phyloP scores from a whole-genome alignment of 2,329 filamentous ascomycete species.

The Alternaria rosae region DNA sequence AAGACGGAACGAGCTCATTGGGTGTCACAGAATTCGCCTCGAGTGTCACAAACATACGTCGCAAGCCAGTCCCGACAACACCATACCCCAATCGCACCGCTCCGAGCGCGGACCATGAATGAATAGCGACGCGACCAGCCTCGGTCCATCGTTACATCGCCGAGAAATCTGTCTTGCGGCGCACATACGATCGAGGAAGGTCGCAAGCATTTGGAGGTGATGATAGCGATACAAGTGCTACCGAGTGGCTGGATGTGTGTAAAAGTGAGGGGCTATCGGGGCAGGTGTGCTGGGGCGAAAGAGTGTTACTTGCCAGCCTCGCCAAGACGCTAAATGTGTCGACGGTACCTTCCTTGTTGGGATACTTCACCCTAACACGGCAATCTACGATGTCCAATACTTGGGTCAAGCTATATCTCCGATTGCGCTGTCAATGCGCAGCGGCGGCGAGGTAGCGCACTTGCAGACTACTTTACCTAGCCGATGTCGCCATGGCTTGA shows the following conservation, averaged over 20 bases:
- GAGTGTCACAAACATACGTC: constrained; percentile 15
- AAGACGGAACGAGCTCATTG: constrained; percentile 1
- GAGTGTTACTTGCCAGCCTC: constrained; percentile 28
- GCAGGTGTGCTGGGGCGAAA: constrained; percentile 21
- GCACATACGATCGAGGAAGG: constrained; percentile 34
- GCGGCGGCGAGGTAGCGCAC: constrained; percentile 22
- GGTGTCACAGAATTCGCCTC: constrained; percentile 14
- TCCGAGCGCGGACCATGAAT: constrained; percentile 36
- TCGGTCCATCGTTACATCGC: constrained; percentile 19
- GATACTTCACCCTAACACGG: constrained; percentile 29
- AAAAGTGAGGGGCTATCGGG: constrained; percentile 28
- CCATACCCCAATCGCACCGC: constrained; percentile 12
- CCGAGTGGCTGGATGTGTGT: constrained; percentile 20
- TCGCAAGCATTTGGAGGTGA: constrained; percentile 25
- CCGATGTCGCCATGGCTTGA: constrained; percentile 32
- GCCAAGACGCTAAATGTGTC: constrained; percentile 32
- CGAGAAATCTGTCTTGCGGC: constrained; percentile 11
- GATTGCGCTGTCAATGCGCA: constrained; percentile 30
- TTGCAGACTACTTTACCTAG: constrained; percentile 20
- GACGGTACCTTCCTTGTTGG: constrained; percentile 34
- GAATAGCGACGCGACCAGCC: constrained; percentile 24
- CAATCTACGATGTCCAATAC: constrained; percentile 32
- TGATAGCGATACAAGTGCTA: constrained; percentile 33
- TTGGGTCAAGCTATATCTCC: constrained; percentile 32
- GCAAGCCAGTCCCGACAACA: constrained; percentile 8